phyloP scores from a whole-genome alignment of 768 basidiomycete genomes.

The Russula foetens region DNA sequence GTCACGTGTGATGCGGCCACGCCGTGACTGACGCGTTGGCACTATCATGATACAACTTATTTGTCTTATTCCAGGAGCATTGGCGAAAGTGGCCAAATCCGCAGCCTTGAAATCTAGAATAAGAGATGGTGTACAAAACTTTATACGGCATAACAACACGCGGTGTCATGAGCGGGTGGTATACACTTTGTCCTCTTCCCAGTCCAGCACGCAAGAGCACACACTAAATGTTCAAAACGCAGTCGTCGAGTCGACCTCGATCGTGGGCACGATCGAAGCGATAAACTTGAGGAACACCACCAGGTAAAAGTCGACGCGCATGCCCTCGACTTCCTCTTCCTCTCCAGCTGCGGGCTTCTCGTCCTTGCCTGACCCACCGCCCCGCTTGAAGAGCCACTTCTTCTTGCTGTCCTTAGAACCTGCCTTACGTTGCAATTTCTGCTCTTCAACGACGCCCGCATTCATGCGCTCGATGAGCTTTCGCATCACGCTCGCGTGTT shows the following conservation, averaged over 20 bases:
- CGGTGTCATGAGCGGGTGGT: constrained; percentile 4
- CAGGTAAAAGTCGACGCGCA: constrained; percentile 96
- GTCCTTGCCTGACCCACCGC: constrained; percentile 51
- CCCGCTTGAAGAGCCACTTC: constrained; percentile 78
- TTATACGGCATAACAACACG: constrained; percentile 11
- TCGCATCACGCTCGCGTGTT: constrained; percentile 99
- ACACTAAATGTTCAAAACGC: constrained; percentile 25
- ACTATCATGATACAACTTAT: no score
- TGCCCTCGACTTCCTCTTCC: constrained; percentile 75
- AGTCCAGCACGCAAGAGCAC: neutral
- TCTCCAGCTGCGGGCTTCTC: constrained; percentile 35
- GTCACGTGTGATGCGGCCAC: neutral
- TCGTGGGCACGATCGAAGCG: constrained; percentile 95
- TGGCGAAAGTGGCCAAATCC: no score
- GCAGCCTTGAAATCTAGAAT: constrained; percentile 3
- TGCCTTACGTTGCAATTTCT: constrained; percentile 57
- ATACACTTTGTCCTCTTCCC: constrained; percentile 9
- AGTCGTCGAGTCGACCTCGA: constrained; percentile 93
- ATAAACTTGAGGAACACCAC: constrained; percentile 99
- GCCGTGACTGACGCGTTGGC: no score
- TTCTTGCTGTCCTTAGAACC: constrained; percentile 44
- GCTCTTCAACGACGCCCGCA: constrained; percentile 73
- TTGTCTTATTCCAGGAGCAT: no score
- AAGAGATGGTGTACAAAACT: constrained; percentile 13
- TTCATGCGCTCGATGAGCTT: constrained; percentile 99